Percentiles rank a stretch among this genome's conserved stretches.
phyloP scores from a whole-genome alignment of 164 flowering plant genomes.

The Vitis labrusca region DNA sequence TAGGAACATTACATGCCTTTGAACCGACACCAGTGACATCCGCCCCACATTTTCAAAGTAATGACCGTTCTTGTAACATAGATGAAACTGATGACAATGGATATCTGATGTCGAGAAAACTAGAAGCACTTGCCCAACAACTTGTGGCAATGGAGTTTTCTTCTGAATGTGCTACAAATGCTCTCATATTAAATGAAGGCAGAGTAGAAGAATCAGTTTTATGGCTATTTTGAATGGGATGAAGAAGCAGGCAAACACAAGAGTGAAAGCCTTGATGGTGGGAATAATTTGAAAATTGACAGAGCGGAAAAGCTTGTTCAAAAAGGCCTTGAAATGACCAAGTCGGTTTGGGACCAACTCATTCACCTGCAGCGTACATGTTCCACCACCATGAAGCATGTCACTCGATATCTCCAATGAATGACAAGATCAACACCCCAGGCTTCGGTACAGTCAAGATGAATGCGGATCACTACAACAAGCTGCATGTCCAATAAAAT shows the following conservation, averaged over 20 bases:
- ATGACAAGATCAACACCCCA: too few relatives aligned
- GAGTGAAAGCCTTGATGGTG: slow-evolving; percentile 35
- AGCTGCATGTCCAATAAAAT: too few relatives aligned
- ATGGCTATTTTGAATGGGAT: slow-evolving; percentile 76
- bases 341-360: too few relatives aligned
- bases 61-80: slow-evolving; percentile 72
- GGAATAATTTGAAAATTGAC: slow-evolving; percentile 75
- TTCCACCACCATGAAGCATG: too few relatives aligned
- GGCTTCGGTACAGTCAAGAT: too few relatives aligned
- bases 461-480: too few relatives aligned
- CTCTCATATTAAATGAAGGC: slow-evolving; percentile 87
- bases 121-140: slow-evolving; percentile 81
- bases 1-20: slow-evolving; percentile 77
- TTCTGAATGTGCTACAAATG: slow-evolving; percentile 82
- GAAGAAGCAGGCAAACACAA: slow-evolving; percentile 45
- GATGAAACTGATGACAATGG: slow-evolving; percentile 79
- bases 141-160: slow-evolving; percentile 91
- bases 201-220: slow-evolving; percentile 77
- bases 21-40: slow-evolving; percentile 51
- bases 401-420: too few relatives aligned
- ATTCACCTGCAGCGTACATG: too few relatives aligned
- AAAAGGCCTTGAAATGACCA: slow-evolving; percentile 55
- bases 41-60: slow-evolving; percentile 46
- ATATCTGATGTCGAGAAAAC: slow-evolving; percentile 90
- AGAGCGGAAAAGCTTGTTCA: slow-evolving; percentile 81